Base-by-base conservation (phyloP, 164 flowering plant species). In the Stephania japonica region DNA sequence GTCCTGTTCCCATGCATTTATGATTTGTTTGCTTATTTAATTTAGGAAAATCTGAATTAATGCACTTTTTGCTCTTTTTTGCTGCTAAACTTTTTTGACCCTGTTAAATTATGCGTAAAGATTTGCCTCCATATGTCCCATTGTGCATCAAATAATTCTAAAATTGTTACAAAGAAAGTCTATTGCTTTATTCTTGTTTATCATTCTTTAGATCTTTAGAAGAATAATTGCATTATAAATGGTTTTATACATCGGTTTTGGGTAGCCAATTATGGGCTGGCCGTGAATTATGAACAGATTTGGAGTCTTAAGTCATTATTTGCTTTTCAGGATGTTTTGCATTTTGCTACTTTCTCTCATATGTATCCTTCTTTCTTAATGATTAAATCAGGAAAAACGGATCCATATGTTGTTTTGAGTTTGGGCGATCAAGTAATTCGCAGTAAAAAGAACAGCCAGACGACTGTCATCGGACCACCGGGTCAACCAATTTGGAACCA, bases 401-500 rank as follows among this genome's bases (percentile, higher is more conserved):
- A 95, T 87, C 99, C 99, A 71, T 93, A 87, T 78, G 99, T 93
- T 75, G 80, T 85, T 79, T 77, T 95, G 69, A 87, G 82, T 71
- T 68, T 95, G 76, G 98, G 97, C 24, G 92, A 93, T 86, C 98
- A 95, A 87, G 79, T 75, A 49, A 90, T 91, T 74, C 86, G 92
- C 43, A 93, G 99, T 84, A 95, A 95, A 86, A 91, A 87, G 87
- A 95, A 92, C 79, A 95, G 99, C 78, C 98, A 93, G 82, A 95
- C 99, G 25, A 91, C 99, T 63, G 90, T 95, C 65, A 88, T 87
- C 80, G 99, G 99, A 23, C 93, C 92, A 27, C 99, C 99, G 74
- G 99, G 98, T 43, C 87, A 87, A 77, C 99, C 99, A 50, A 93
- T 95, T 42, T 95, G 98, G 99, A 95, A 95, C 84, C 99, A 95